Base-by-base conservation (phyloP, 495 filamentous ascomycete species). In the Penicillium subrubescens region DNA sequence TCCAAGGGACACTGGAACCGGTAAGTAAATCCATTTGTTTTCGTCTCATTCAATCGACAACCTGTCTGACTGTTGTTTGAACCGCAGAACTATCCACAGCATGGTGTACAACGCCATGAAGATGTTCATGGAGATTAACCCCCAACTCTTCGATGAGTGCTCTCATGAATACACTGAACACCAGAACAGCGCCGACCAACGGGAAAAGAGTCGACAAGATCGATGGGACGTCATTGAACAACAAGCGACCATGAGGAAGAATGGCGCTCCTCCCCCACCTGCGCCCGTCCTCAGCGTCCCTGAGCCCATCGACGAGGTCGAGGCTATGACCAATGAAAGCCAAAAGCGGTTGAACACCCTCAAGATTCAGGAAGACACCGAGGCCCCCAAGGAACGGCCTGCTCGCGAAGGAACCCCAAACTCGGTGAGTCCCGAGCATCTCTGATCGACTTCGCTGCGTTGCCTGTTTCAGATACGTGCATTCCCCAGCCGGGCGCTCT, bases 101-200 rank as follows among this genome's bases (percentile, higher is more conserved):
- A 98, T 99, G 96, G 95, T 99, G 19, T 99, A 98, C 74, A 99
- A 98, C 72, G 95, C 95, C 53, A 99, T 99, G 95, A 99, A 99
- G 74, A 88, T 99, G 50, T 99, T 99, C 78, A 99, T 99, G 95
- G 95, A 99, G 77, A 97, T 99, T 70, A 98, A 99, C 70, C 95
- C 95, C 17, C 92, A 96, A 71, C 89, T 99, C 27, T 99, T 99
- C 73, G 95, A 99, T 67, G 95, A 98, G 71, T 99, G 95, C 79
- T 97, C 94, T 8, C 93, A 96, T 70, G 93, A 97, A 63, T 99
- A 98, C 74, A 94, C 93, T n/a, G 95, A 98, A 73, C 88, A 93
- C 65, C 94, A 98, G 77, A 95, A 93, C 75, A 92, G 86, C 65
- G 92, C 92, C 15, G 88, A 92, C 1, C 83, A 94, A 43, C 85